Evolutionary conservation across 169 alveolate genomes (phyloP).

Genomic region (Ichthyophthirius multifiliis): DNA sequence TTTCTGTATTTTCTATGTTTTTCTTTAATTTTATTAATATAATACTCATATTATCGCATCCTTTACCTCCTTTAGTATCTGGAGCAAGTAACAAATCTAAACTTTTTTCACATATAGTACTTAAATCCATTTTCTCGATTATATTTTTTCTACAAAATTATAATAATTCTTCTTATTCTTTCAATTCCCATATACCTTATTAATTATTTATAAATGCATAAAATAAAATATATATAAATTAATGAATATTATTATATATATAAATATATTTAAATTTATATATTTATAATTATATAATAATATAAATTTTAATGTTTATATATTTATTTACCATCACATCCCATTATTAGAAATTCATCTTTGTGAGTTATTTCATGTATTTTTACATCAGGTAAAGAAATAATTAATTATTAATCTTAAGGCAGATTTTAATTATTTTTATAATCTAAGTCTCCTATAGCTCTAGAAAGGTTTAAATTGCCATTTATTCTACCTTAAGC

Average conservation of each 20-base stretch:
- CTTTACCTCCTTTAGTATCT: conserved; percentile 76
- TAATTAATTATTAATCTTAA: conserved; percentile 91
- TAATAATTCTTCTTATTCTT: conserved; percentile 59
- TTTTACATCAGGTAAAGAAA: conserved; percentile 94
- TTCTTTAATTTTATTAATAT: conserved; percentile 76
- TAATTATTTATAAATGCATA: no score
- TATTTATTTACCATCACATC: conserved; percentile 99
- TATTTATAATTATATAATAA: no score
- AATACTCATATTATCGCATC: conserved; percentile 96
- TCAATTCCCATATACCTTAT: conserved; percentile 83
- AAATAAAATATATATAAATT: no score
- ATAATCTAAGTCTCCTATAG: conserved; percentile 96
- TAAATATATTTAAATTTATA: no score
- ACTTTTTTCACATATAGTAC: neutral
- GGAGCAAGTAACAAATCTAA: conserved; percentile 21
- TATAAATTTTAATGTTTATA: no score
- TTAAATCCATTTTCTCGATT: neutral
- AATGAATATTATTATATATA: no score
- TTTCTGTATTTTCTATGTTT: neutral
- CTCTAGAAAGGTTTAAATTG: conserved; percentile 93
- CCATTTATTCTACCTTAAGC: conserved; percentile 74
- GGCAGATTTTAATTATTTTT: conserved; percentile 86
- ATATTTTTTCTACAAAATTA: conserved; percentile 46
- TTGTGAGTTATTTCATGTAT: conserved; percentile 53
- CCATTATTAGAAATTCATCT: conserved; percentile 88